Evolutionary conservation across 1,284 basidiomycete species (phyloP).

Genomic region (Vanrija sp.): DNA sequence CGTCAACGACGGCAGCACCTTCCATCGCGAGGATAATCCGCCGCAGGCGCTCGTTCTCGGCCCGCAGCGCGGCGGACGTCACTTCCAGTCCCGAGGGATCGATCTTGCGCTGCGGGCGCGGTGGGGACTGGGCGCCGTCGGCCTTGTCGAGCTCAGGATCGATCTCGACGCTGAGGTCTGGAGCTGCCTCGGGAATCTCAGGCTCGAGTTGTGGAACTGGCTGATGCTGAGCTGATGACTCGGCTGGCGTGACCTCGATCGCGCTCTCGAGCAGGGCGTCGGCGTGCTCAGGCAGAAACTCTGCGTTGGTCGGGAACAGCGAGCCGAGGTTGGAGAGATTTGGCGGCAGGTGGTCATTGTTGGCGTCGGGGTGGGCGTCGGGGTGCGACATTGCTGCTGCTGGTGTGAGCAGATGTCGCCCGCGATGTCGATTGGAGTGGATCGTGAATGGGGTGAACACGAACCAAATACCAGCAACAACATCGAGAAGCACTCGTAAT

Average conservation of each 20-base stretch:
- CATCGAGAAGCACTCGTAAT: no score
- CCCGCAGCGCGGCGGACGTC: constrained; percentile 1
- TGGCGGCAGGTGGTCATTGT: neutral
- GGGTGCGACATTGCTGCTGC: constrained; percentile 10
- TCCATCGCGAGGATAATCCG: constrained; percentile 8
- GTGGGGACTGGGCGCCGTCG: neutral
- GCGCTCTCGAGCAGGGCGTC: constrained; percentile 11
- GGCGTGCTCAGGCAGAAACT: constrained; percentile 10
- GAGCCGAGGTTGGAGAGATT: constrained; percentile 3
- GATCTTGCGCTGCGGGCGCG: neutral
- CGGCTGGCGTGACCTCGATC: neutral
- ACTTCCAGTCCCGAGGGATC: constrained; percentile 8
- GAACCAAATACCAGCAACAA: no score
- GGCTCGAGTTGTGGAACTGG: neutral
- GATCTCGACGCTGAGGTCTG: neutral
- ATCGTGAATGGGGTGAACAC: no score
- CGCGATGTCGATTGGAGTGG: no score
- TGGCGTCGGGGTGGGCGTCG: no score
- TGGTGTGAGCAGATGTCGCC: no score
- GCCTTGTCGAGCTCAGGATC: neutral
- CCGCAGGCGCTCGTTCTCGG: constrained; percentile 17
- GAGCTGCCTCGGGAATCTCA: no score
- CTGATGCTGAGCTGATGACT: neutral
- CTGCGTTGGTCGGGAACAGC: constrained; percentile 10
- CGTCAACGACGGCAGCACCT: neutral